Evolutionary conservation across 2,329 filamentous ascomycete genomes (phyloP), one percentile per base, ranked within the genome.

Genomic region (Parafenestella ontariensis): DNA sequence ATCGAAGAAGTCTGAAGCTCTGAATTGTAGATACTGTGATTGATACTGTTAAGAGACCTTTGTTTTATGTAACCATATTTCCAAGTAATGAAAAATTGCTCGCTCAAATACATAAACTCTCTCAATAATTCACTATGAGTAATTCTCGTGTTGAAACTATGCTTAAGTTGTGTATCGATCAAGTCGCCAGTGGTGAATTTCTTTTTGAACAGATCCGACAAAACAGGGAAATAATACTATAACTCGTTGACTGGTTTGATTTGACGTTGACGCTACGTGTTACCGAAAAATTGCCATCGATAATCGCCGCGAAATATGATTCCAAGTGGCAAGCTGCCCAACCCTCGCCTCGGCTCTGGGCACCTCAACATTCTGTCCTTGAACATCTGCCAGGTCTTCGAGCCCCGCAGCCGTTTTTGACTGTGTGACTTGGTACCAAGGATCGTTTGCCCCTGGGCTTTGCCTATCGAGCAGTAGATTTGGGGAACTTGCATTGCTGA

Each of bases 401-500:
- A 67, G 49, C 20, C 61, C 66, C 17, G 59, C 61, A 3, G 64
- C 70, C 33, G 71, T 72, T 61, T 74, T 75, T 7, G 69, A 72
- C 39, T 73, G 69, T 23, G 71, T 60, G 23, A 71, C 70, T 33
- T 71, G 65, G 28, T 66, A 68, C 72, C 72, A 75, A n/a, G 72
- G 72, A 49, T 73, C 72, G 17, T 53, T 69, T 10, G 56, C 54
- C 21, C 54, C 57, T 5, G 70, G 67, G 33, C 62, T 66, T 26
- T 71, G 66, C 43, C 67, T 18, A 36, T 72, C 70, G 23, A 64
- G 53, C n/a, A 68, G 68, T 43, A 74, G 45, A 49, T 68, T 69
- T 10, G 71, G 70, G 37, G 67, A 70, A 46, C 65, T 72, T 10
- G 69, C 60, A 24, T 62, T 70, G 52, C 70, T 74, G 28, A 67